Evolutionary conservation across 345 rosid species (phyloP), one percentile per base, ranked within the genome.

Genomic region (Diplotaxis tenuifolia): DNA sequence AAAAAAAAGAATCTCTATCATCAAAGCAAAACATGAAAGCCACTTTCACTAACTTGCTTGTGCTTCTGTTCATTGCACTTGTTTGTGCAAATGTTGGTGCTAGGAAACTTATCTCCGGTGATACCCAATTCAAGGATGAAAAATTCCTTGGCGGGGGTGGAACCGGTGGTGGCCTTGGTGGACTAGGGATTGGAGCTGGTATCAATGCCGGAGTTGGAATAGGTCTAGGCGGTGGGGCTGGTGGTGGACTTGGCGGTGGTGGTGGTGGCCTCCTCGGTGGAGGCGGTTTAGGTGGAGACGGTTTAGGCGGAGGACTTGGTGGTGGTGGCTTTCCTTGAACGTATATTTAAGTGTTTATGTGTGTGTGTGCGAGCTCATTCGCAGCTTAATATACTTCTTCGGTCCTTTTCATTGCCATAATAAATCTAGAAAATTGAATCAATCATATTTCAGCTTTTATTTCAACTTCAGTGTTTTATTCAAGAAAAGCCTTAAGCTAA

Each of bases 241-340:
- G 82, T 15, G 79, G 18, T 0, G 82, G 81, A 57, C 65, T 59
- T 32, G 81, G 82, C 3, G 72, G 42, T 0, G 72, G 63, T 6
- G 76, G 74, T 55, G 81, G 74, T 76, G 82, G 79, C 31, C 50
- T 78, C 31, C 79, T 80, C 1, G 73, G 72, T 60, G 89, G 87
- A 25, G 82, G 77, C 0, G 78, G 52, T 8, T 62, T 79, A 1
- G 75, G 53, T 0, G 78, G 83, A 9, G 79, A 67, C 1, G 65
- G 72, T 71, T n/a, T n/a, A n/a, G 80, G 67, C 6, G 16, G n/a
- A 14, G 81, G 70, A 19, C 34, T 78, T 16, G 68, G 74, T 21
- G 79, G 68, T 45, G 31, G 32, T 42, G 78, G 78, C 7, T 36
- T 71, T 71, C 79, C 79, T 70, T 76, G 79, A 76, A 32, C 42